phyloP scores from a whole-genome alignment of 2,329 filamentous ascomycete species.

The Laburnicola sp. region DNA sequence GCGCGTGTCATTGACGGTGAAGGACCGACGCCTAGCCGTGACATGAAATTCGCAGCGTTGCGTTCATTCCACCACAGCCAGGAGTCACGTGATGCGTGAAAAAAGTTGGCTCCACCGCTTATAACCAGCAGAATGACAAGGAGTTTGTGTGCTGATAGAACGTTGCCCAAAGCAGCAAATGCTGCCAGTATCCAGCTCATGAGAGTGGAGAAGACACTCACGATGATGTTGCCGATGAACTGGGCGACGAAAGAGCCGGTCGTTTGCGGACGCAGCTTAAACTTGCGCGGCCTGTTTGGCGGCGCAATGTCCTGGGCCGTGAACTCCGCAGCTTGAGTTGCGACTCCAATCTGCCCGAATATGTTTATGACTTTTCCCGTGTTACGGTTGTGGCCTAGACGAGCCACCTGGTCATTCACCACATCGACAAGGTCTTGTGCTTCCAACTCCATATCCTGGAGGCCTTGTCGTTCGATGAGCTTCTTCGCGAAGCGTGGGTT shows the following conservation, averaged over 20 bases:
- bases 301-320: constrained; percentile 41
- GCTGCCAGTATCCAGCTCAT: constrained; percentile 75
- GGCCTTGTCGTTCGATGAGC: constrained; percentile 66
- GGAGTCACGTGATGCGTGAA: constrained; percentile 73
- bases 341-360: constrained; percentile 73
- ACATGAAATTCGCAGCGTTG: constrained; percentile 79
- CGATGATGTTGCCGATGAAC: constrained; percentile 69
- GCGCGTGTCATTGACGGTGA: constrained; percentile 81
- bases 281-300: constrained; percentile 42
- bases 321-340: constrained; percentile 62
- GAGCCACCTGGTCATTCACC: constrained; percentile 75
- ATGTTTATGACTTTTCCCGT: constrained; percentile 79
- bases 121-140: constrained; percentile 69
- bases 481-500: constrained; percentile 47
- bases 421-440: constrained; percentile 75
- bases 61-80: constrained; percentile 85
- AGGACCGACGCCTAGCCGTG: constrained; percentile 74
- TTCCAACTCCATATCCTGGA: constrained; percentile 73
- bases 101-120: constrained; percentile 72
- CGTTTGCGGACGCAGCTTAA: constrained; percentile 55
- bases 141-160: constrained; percentile 72
- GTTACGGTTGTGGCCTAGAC: constrained; percentile 71
- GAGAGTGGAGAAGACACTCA: constrained; percentile 74
- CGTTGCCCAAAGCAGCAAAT: constrained; percentile 66
- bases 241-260: constrained; percentile 73